Evolutionary conservation across 805 yeast species (phyloP), one percentile per base, ranked within the genome.

Genomic region (Starmera quercuum): DNA sequence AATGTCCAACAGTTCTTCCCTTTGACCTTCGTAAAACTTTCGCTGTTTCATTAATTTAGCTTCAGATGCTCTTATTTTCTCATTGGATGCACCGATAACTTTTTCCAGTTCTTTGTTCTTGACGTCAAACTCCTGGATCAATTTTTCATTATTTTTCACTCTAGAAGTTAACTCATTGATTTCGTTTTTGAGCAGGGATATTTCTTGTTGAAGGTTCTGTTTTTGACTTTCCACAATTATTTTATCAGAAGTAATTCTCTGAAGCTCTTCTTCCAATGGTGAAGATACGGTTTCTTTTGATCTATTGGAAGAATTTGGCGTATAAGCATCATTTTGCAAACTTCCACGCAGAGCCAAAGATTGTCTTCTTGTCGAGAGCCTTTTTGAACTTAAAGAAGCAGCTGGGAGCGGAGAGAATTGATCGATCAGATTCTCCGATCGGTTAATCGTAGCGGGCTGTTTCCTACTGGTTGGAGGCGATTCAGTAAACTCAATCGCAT

Each of bases 1-100:
- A 13, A 73, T 75, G 32, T 70, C 73, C 30, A 79, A 52, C 58
- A 81, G 61, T 47, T 78, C 83, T 30, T 66, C 70, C 20, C 81
- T 59, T 29, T 78, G 81, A 12, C 53, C 46, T 32, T 75, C 81
- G 29, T 70, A 66, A 19, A 61, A 68, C 14, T 46, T 47, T 46
- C 68, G 71, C 37, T 67, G 75, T 34, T 62, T 66, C n/a, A 48
- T 44, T 33, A 75, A 49, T 40, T 65, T 67, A 16, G 56, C 56
- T 29, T 78, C 83, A 33, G 45, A 23, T 2, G 18, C 5, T 1
- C 32, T 20, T 9, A 38, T 35, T 19, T 38, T 40, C 16, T 51
- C 52, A 14, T 37, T 34, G 1, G 51, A 41, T 19, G 31, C 36
- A 22, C 46, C 44, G 6, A 41, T 17, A 8, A 30, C 29, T 4